Conservation (phyloP, 2,329 filamentous ascomycete species). For the Exophiala bonariae region DNA sequence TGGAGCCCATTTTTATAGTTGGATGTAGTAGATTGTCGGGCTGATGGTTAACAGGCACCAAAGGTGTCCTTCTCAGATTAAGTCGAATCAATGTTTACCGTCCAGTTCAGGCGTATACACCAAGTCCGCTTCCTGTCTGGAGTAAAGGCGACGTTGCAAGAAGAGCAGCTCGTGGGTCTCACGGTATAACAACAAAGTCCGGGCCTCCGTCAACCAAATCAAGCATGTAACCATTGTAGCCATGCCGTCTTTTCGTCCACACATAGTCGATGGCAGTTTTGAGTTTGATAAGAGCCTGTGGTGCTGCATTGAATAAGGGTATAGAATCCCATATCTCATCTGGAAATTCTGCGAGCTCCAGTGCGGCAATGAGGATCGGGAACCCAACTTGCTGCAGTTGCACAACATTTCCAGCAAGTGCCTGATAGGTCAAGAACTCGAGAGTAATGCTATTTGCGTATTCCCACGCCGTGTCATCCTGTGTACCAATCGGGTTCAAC, state of each 20-base stretch:
- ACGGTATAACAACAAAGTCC: constrained; percentile 8
- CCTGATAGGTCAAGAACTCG: constrained; percentile 15
- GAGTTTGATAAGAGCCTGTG: constrained; percentile 11
- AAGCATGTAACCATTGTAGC: constrained; percentile 27
- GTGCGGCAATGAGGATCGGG: constrained; percentile 29
- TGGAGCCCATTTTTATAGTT: too few species aligned
- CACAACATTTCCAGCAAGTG: not conserved
- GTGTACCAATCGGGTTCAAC: constrained; percentile 32
- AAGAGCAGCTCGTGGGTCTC: not conserved
- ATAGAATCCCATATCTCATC: constrained; percentile 27
- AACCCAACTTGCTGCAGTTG: constrained; percentile 28
- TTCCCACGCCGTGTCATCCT: constrained; percentile 26
- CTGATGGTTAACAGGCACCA: too few species aligned
- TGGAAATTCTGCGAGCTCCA: constrained; percentile 27
- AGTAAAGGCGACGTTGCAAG: too few species aligned
- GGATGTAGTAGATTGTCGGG: too few species aligned
- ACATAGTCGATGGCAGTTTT: constrained; percentile 21
- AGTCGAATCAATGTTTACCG: too few species aligned
- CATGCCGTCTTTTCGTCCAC: constrained; percentile 21
- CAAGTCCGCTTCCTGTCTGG: too few species aligned
- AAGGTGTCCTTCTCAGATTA: too few species aligned
- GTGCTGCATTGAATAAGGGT: not conserved
- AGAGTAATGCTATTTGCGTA: constrained; percentile 29
- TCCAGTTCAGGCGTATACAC: too few species aligned
- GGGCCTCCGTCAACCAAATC: constrained; percentile 27